Evolutionary conservation across 208 protist genomes (phyloP), one percentile per base, ranked within the genome.

Genomic region (Trypanosoma congolense): DNA sequence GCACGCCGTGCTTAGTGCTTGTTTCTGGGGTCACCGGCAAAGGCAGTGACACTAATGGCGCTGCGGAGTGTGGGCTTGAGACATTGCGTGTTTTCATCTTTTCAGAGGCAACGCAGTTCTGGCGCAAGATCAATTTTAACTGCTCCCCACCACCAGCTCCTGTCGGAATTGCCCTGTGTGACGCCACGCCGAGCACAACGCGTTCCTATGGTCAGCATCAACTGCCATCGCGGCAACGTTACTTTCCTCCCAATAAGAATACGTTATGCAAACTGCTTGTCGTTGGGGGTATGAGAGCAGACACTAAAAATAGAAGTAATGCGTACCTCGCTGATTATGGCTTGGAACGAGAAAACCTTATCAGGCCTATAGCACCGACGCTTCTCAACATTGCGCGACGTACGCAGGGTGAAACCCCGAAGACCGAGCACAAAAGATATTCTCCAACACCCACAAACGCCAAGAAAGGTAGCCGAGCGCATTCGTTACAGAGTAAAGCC

Each of bases 41-140:
- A 16, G 33, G 33, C 33, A 12, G 33, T 38, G 33, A 38, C 9
- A 12, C 33, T 38, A 12, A 12, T 12, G 33, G 12, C 12, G 33
- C 33, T 38, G 33, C 3, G 44, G 18, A 38, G 30, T 36, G 9
- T 18, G 33, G 33, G 6, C 9, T 38, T 16, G 33, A 38, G 9
- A 12, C 33, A 38, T 12, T 90, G n/a, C 14, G 43, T 26, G 65
- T 83, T 10, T 84, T 72, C 36, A 54, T 90, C 16, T 82, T 90
- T 41, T 80, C 73, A 28, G 72, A 71, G 2, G 65, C 43, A 1
- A 80, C 82, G 10, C 61, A 77, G 43, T 80, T 84, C 42, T 83
- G 82, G 77, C 77, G 71, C 18, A 40, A 47, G 4, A 50, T 79
- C 38, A 2, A 50, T 10, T 70, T 83, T 54, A 66, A 71, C 21